A percentile compares a stretch with the other conserved stretches of the same genome.
These are phyloP conservation scores for Lenzites betulinus DNA, from an alignment of 768 basidiomycete genomes.

Conservation along the genomic window DNA sequence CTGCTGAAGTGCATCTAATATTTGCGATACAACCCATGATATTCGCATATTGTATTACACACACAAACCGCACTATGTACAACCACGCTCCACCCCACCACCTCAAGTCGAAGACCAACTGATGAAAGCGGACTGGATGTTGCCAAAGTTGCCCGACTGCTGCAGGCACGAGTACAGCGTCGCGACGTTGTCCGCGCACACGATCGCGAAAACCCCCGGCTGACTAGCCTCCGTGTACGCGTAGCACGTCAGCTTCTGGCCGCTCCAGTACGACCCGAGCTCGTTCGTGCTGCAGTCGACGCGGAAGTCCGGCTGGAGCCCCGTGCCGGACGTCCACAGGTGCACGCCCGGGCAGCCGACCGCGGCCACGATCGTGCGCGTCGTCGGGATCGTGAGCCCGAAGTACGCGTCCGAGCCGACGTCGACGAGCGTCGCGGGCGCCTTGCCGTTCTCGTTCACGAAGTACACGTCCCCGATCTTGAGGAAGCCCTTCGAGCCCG, in stretches of 20 bases:
- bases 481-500: constrained; percentile 8
- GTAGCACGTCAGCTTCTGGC: background rate
- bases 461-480: constrained; percentile 8
- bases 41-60: no score
- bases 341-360: constrained; percentile 3
- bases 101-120: background rate
- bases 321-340: background rate
- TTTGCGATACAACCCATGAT: no score
- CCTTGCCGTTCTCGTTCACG: background rate
- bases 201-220: background rate
- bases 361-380: background rate
- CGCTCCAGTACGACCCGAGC: background rate
- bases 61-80: no score
- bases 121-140: background rate
- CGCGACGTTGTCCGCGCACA: background rate
- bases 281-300: background rate
- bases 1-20: no score
- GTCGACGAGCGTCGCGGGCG: constrained; percentile 1
- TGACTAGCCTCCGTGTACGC: background rate
- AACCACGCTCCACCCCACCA: no score
- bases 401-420: constrained; percentile 12
- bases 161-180: background rate
- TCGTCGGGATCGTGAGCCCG: constrained; percentile 1
- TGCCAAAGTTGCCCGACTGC: background rate
- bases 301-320: constrained; percentile 1